Percentiles rank a stretch among this genome's conserved stretches.
Conservation (phyloP, 2,329 filamentous ascomycete species). For the Hypoxylon sp. region DNA sequence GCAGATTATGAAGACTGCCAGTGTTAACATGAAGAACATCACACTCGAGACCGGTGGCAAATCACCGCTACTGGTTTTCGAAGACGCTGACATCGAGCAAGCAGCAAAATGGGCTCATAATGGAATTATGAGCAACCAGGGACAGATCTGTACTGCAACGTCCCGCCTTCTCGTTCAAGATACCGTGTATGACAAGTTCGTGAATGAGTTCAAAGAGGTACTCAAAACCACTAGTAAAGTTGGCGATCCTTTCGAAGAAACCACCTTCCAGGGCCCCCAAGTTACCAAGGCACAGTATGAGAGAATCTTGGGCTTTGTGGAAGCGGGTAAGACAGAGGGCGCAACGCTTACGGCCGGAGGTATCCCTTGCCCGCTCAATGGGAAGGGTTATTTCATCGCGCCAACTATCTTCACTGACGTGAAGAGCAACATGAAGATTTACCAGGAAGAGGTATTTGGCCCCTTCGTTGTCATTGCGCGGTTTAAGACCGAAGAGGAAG, state of each 20-base stretch:
- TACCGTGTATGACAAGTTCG: constrained; percentile 72
- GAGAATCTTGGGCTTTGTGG: constrained; percentile 77
- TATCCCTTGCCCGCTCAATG: constrained; percentile 55
- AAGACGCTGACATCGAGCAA: constrained; percentile 76
- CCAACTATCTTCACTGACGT: constrained; percentile 64
- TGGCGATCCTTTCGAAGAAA: constrained; percentile 78
- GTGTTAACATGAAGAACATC: constrained; percentile 76
- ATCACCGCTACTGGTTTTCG: constrained; percentile 74
- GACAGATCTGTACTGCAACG: constrained; percentile 76
- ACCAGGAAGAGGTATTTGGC: constrained; percentile 64
- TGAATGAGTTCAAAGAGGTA: constrained; percentile 72
- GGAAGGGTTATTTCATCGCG: constrained; percentile 64
- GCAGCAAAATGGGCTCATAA: constrained; percentile 72
- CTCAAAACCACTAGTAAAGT: constrained; percentile 73
- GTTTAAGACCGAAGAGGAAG: constrained; percentile 62
- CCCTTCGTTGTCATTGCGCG: constrained; percentile 61
- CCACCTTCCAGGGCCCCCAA: constrained; percentile 82
- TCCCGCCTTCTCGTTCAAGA: constrained; percentile 77
- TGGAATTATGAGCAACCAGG: constrained; percentile 72
- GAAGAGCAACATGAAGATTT: constrained; percentile 60
- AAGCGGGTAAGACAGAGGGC: constrained; percentile 78
- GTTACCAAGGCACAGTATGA: constrained; percentile 80
- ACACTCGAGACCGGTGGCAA: constrained; percentile 79
- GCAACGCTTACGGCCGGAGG: constrained; percentile 77
- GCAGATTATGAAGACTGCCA: constrained; percentile 82